Evolutionary conservation across 2,329 filamentous ascomycete species (phyloP).

Genomic region (Neonectria ditissima): DNA sequence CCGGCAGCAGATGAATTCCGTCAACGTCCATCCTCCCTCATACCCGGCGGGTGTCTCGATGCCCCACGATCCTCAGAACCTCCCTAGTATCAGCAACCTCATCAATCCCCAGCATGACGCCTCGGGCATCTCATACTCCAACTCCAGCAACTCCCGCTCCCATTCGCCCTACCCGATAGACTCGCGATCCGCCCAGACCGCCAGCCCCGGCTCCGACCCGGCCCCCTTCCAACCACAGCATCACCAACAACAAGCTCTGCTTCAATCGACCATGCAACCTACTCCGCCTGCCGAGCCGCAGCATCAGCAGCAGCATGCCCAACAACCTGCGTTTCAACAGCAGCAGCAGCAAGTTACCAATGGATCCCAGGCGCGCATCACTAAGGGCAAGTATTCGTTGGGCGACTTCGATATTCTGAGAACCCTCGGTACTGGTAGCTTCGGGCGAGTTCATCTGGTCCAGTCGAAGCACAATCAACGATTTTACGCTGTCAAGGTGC

Average conservation of each 20-base stretch:
- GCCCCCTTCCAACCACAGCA: conserved; percentile 53
- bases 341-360: conserved; percentile 50
- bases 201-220: conserved; percentile 55
- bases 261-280: conserved; percentile 38
- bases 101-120: conserved; percentile 72
- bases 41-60: conserved; percentile 45
- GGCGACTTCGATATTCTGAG: conserved; percentile 89
- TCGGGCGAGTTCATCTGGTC: conserved; percentile 94
- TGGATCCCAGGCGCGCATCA: conserved; percentile 69
- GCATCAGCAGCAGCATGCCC: conserved; percentile 42
- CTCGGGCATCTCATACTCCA: conserved; percentile 49
- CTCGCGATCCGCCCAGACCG: conserved; percentile 45
- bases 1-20: conserved; percentile 45
- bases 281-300: conserved; percentile 45
- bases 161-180: conserved; percentile 46
- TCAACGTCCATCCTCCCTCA: conserved; percentile 44
- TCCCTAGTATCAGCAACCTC: conserved; percentile 85
- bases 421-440: conserved; percentile 95
- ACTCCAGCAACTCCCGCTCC: conserved; percentile 37
- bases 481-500: conserved; percentile 97
- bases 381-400: conserved; percentile 97
- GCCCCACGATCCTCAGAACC: conserved; percentile 70
- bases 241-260: conserved; percentile 43
- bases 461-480: conserved; percentile 98
- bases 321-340: conserved; percentile 47